Base-by-base conservation (phyloP, 495 filamentous ascomycete species). In the Penicillium robsamsonii region DNA sequence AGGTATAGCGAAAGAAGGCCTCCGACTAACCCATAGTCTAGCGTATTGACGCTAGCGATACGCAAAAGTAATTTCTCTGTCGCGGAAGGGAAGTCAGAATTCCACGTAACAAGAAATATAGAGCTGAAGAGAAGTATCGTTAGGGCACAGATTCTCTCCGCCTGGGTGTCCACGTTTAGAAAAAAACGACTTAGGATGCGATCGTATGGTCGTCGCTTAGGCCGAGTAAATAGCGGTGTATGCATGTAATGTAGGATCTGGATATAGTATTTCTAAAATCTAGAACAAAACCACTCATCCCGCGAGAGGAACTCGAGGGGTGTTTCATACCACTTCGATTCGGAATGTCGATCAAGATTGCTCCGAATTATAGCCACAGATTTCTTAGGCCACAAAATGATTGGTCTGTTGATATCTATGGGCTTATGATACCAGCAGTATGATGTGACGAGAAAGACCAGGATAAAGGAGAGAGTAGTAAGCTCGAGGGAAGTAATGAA, bases 341-440 rank as follows among this genome's bases (percentile, higher is more conserved):
- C 31, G 17, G 53, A 11, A 1, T 0, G 0, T 50, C 15, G 46
- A 45, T 27, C 5, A 7, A 10, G 31, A 2, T 55, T 44, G 7
- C 6, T 9, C 5, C 50, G 55, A 17, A 62, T 52, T 13, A 1
- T 15, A 13, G 20, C 41, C 1, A 61, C 17, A 9, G 59, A 18
- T 2, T 2, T 46, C 2, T 41, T 50, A 0, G 22, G 9, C 5
- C 41, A 15, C 1, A 64, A 29, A 4, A 45, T 56, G 2, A 70
- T 66, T 3, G 69, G 62, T 41, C 65, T 54, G 15, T 59, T 44
- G 8, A 76, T 50, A 33, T 76, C 64, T 15, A 64, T 55, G 2
- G 77, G 76, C 43, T 81, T 79, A 24, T 69, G 17, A 57, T 65
- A 67, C 78, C 77, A 81, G 45, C 75, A 60, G 6, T 58, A 57